Evolutionary conservation across 2,329 filamentous ascomycete species (phyloP).

Genomic region (Tolypocladium inflatum): DNA sequence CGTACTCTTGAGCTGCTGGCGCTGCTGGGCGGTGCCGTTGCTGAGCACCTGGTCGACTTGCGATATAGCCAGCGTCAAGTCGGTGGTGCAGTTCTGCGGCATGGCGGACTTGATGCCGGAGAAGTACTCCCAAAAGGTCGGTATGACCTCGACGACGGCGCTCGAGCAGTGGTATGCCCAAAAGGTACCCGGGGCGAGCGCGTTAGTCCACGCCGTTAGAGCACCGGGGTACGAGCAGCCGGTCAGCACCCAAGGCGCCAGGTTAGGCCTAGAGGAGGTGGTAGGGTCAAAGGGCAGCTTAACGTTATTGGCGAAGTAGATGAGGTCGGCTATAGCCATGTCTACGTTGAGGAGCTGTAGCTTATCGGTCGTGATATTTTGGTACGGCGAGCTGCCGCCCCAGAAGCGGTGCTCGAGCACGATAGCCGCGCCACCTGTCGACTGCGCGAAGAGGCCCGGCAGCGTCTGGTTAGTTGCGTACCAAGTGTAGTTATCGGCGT

Average conservation of each 20-base stretch:
- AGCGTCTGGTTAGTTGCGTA: slow-evolving; percentile 66
- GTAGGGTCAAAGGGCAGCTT: slow-evolving; percentile 58
- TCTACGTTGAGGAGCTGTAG: slow-evolving; percentile 71
- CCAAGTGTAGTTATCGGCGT: slow-evolving; percentile 45
- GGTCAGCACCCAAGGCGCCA: slow-evolving; percentile 65
- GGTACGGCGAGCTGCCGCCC: slow-evolving; percentile 58
- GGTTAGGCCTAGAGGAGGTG: slow-evolving; percentile 51
- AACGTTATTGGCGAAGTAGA: slow-evolving; percentile 65
- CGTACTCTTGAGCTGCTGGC: slow-evolving; percentile 29
- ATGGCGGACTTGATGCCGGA: slow-evolving; percentile 33
- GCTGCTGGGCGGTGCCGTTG: slow-evolving; percentile 17
- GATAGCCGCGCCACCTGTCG: slow-evolving; percentile 61
- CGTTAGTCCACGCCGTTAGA: slow-evolving; percentile 62
- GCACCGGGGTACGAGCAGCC: slow-evolving; percentile 74
- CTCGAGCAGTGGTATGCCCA: slow-evolving; percentile 69
- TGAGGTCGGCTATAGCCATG: slow-evolving; percentile 65
- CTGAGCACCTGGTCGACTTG: slow-evolving; percentile 39
- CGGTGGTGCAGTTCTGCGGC: slow-evolving; percentile 50
- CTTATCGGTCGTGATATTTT: slow-evolving; percentile 53
- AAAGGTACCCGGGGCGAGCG: slow-evolving; percentile 64
- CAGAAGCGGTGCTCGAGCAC: slow-evolving; percentile 81
- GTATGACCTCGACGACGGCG: slow-evolving; percentile 65
- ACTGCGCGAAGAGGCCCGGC: slow-evolving; percentile 53
- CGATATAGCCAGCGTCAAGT: slow-evolving; percentile 44
- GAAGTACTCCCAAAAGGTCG: slow-evolving; percentile 57